phyloP scores from a whole-genome alignment of 148 eudicot genomes.

The Rhododendron ferrugineum region DNA sequence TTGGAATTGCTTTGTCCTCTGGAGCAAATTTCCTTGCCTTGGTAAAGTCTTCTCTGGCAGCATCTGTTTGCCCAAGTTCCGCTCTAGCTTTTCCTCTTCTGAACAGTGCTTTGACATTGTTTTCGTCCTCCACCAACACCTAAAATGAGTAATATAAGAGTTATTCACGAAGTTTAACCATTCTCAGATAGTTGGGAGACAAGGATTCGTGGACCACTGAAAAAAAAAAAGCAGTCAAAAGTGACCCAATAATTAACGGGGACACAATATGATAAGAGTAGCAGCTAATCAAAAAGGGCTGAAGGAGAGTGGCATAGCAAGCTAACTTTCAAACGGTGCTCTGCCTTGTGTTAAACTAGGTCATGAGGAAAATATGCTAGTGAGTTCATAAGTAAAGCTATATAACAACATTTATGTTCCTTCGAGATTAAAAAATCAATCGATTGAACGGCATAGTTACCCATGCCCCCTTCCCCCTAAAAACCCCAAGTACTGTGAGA shows the following conservation, averaged over 20 bases:
- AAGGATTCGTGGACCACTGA: background rate
- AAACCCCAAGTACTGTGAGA: background rate
- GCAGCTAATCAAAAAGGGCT: background rate
- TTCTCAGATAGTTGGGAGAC: background rate
- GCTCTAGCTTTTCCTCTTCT: constrained; percentile 89
- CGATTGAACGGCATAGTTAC: background rate
- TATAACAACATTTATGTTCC: background rate
- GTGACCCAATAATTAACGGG: background rate
- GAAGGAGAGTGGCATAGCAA: background rate
- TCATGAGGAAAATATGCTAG: background rate
- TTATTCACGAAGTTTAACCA: background rate
- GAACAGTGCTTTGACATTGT: constrained; percentile 81
- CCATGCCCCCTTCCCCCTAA: background rate
- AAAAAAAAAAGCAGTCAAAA: background rate
- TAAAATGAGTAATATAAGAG: constrained; percentile 4
- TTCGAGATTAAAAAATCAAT: too few relatives aligned
- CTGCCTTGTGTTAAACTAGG: background rate
- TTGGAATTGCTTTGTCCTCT: constrained; percentile 69
- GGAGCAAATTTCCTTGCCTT: constrained; percentile 84
- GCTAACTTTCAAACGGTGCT: background rate
- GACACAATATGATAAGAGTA: background rate
- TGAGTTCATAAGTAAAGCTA: background rate
- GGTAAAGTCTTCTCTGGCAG: constrained; percentile 79
- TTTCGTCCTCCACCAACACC: constrained; percentile 83
- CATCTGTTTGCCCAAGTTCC: constrained; percentile 93